These are phyloP conservation scores for Ganoderma sinense DNA, from an alignment of 1,284 basidiomycete species.

Conservation along the genomic window DNA sequence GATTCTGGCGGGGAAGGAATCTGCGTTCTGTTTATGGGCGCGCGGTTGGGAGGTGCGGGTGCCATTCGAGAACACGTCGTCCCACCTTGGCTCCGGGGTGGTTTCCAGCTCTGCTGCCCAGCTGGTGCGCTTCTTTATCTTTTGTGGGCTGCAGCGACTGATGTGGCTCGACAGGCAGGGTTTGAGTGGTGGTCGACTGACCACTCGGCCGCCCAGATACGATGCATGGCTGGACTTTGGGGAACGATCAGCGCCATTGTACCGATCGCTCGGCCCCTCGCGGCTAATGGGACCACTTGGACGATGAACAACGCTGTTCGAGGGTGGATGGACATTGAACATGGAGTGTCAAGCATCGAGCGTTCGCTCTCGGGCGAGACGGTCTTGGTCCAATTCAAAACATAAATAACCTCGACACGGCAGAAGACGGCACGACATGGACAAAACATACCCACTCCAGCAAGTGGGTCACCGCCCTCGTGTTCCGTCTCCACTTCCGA, in stretches of 20 bases:
- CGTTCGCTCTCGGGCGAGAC: neutral
- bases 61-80: neutral
- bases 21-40: neutral
- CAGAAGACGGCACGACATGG: neutral
- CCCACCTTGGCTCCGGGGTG: neutral
- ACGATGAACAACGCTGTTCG: neutral
- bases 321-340: neutral
- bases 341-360: neutral
- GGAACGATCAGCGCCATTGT: neutral
- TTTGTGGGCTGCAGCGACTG: neutral
- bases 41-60: neutral
- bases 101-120: neutral
- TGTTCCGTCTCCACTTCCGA: conserved; percentile 3
- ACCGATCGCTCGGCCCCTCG: neutral
- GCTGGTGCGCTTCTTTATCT: neutral
- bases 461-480: neutral
- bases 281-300: neutral
- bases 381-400: neutral
- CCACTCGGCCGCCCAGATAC: neutral
- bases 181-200: neutral
- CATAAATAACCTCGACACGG: conserved; percentile 1
- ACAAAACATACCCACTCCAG: neutral
- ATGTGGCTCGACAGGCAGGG: neutral
- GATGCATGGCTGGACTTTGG: neutral
- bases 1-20: neutral